A percentile compares a stretch with the other conserved stretches of the same genome.
phyloP scores from a whole-genome alignment of 495 filamentous ascomycete genomes.

The Aspergillus panamensis region DNA sequence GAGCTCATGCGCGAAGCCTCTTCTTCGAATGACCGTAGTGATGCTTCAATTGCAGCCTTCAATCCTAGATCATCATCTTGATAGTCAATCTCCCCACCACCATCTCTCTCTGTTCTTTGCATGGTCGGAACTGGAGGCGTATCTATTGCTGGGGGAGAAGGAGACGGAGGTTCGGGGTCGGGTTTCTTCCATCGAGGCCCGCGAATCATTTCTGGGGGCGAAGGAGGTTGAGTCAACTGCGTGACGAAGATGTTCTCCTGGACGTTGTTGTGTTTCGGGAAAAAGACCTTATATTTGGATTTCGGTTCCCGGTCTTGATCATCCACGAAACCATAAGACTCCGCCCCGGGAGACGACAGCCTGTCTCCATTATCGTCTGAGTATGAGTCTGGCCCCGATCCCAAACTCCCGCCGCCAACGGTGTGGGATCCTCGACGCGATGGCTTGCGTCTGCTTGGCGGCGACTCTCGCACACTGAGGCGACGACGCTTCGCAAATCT shows the following conservation, averaged over 20 bases:
- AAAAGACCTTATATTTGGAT: conserved; percentile 44
- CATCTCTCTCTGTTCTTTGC: not conserved
- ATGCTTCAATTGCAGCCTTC: conserved; percentile 40
- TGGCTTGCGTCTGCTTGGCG: conserved; percentile 1
- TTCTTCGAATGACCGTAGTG: conserved; percentile 40
- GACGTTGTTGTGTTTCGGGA: conserved; percentile 39
- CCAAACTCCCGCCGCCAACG: conserved; percentile 18
- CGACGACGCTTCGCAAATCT: conserved; percentile 40
- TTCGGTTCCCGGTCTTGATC: conserved; percentile 25
- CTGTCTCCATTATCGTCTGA: conserved; percentile 25
- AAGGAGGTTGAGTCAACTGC: conserved; percentile 48
- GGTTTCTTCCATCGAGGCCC: conserved; percentile 53
- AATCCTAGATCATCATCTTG: conserved; percentile 33
- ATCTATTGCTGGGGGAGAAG: not conserved
- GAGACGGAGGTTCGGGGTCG: conserved; percentile 16
- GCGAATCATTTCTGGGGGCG: conserved; percentile 52
- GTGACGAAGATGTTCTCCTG: conserved; percentile 54
- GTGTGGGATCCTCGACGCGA: not conserved
- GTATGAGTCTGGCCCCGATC: conserved; percentile 26
- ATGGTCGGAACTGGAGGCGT: not conserved
- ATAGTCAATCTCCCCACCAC: conserved; percentile 6
- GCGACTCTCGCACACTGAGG: conserved; percentile 16
- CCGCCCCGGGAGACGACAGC: conserved; percentile 16
- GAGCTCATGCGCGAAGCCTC: conserved; percentile 22
- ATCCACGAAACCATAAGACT: conserved; percentile 15